Base-by-base conservation (phyloP, 805 yeast genomes). In the Yueomyces sinensis region DNA sequence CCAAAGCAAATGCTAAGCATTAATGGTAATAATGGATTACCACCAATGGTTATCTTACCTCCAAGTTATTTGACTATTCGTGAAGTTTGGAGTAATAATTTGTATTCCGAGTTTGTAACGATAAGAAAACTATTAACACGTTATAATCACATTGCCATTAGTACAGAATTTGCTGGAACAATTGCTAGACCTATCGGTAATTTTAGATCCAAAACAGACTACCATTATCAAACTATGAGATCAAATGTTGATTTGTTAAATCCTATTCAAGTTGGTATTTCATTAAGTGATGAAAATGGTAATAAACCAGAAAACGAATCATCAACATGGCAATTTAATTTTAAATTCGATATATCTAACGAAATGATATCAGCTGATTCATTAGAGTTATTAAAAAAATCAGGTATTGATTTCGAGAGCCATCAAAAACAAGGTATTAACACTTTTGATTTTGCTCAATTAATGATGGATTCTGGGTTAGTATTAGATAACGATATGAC, bases 291-390 rank as follows among this genome's bases (percentile, higher is more conserved):
- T 52, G 63, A 65, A 30, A 66, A 65, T 35, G 91, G 89, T 13
- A 73, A 70, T 38, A 74, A 72, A 37, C 87, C 87, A 2, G 80
- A 75, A 43, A 63, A 63, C 42, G 67, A 68, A 17, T 71, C 77
- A 24, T 72, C 80, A 4, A 83, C 95, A n/a, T 91, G 96, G 95
- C 96, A 89, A 55, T 87, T 91, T 62, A 91, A 91, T 57, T 86
- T 91, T 62, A 66, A 70, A 44, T 91, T 86, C 57, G 87, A 82
- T 56, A 60, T 82, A 27, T 65, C 70, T 27, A 62, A 66, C 24
- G 91, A 84, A 50, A 89, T 91, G 95, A 82, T 75, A 44, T 79
- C 89, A 17, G 74, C 74, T 36, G 97, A 87, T 46, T 82, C 89
- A 15, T 66, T 86, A 36, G 83, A 84, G 35, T 70, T 83, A 49